Base-by-base conservation (phyloP, 495 filamentous ascomycete species). In the Hypoxylon rickii region DNA sequence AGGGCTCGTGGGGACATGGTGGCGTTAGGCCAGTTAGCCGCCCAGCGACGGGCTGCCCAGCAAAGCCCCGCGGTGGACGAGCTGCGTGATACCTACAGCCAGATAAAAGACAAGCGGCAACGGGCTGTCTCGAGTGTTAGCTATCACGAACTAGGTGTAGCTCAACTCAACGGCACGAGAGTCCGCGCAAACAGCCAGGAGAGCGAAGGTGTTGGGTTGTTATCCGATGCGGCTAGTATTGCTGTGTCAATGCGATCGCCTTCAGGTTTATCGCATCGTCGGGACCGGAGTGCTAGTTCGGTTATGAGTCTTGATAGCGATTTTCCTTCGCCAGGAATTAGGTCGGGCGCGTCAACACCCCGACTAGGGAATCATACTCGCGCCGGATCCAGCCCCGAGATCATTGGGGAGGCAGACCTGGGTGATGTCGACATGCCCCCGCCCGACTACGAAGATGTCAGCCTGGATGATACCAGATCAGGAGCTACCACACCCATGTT, bases 71-170 rank as follows among this genome's bases (percentile, higher is more conserved):
- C 54, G 0, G 70, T 82, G 24, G 78, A 80, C 3, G 71, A 74
- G 16, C 70, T 89, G 44, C 78, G 92, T 2, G 80, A 82, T 3
- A 83, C 88, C 50, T 86, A 91, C 57, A 86, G 86, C 21, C 74
- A 82, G 21, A 76, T 87, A 22, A 77, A 76, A 48, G 71, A 74
- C 12, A 83, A 84, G 37, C 82, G 90, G 6, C 86, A 92, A 20
- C 79, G 87, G 20, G 81, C 90, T 6, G 85, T 96, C 33, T 88
- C 89, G 38, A 88, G 83, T 51, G 94, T 97, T 11, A 85, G 83
- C 50, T 98, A 98, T 65, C 90, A 85, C 3, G 87, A 90, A 7
- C 69, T 97, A 8, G 94, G 94, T 22, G 82, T 95, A 41, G 92
- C 89, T 7, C 79, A 91, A 39, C 91, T 92, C 56, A 94, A 97